Evolutionary conservation across 2,329 filamentous ascomycete species (phyloP), one percentile per base, ranked within the genome.

Genomic region (Arthrobotrys sphaeroides): DNA sequence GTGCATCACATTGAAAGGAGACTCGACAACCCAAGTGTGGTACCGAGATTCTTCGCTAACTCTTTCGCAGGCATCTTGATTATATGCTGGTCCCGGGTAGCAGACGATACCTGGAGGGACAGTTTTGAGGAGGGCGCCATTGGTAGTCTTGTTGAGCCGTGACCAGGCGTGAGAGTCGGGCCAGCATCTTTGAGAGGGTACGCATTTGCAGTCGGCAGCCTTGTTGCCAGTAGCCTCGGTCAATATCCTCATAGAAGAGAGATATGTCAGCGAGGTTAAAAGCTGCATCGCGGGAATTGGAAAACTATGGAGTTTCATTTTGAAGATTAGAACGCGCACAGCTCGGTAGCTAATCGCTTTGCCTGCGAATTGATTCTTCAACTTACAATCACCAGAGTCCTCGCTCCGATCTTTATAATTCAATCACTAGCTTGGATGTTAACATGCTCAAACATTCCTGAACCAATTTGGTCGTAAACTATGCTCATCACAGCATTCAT

Each of bases 111-210:
- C 82, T 1, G 80, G 77, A 1, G 82, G 83, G 1, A 78, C 78
- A 3, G 82, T 80, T n/a, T 80, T 78, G 10, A 83, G 77, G 20
- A 84, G 79, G 55, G 81, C 80, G 1, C 83, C 83, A 9, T 80
- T 77, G 20, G 84, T 77, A 3, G 83, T 81, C 13, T 69, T 62
- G 62, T 84, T 84, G 31, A 84, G 78, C 0, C 76, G 51, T 2
- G 78, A 74, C 83, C 83, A 84, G 47, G 82, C 77, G 1, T 80
- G 62, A 4, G 62, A 20, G 0, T 81, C 79, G 1, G 83, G 83
- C 83, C 83, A 84, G 5, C 79, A 80, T 18, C 59, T 43, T 40
- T 77, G 51, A 36, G 70, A 67, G 5, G 78, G 78, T 9, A 57
- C 61, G 55, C 78, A 79, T 59, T 78, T 78, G 36, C 78, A 79